Evolutionary conservation across 2,329 filamentous ascomycete genomes (phyloP).

Genomic region (Fusarium devonianum): DNA sequence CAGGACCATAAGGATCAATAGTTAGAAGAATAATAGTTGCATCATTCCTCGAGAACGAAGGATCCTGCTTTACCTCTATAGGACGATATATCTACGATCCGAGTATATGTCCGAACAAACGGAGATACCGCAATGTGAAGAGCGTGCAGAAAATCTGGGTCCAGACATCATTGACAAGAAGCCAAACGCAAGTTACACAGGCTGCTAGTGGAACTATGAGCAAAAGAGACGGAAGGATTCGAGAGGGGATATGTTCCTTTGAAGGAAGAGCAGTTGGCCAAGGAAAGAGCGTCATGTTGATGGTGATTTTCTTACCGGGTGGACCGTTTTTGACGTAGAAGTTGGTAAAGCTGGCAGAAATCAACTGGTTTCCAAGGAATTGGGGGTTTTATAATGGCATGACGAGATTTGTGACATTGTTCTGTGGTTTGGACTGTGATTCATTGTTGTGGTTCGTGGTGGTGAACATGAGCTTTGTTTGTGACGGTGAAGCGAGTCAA

Average conservation of each 20-base stretch:
- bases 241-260: not conserved
- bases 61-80: slow-evolving; percentile 34
- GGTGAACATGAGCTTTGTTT: no score
- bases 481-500: no score
- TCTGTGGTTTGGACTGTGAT: no score
- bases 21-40: slow-evolving; percentile 62
- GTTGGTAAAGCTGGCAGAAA: no score
- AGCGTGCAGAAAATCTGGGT: slow-evolving; percentile 30
- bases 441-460: no score
- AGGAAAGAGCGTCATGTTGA: not conserved
- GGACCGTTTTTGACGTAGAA: no score
- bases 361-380: no score
- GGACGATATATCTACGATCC: slow-evolving; percentile 52
- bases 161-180: slow-evolving; percentile 24
- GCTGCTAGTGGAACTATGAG: not conserved
- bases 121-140: slow-evolving; percentile 53
- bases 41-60: slow-evolving; percentile 47
- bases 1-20: slow-evolving; percentile 50
- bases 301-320: no score
- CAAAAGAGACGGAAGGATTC: slow-evolving; percentile 8
- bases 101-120: slow-evolving; percentile 53
- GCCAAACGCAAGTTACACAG: slow-evolving; percentile 22
- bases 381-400: no score
- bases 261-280: no score
- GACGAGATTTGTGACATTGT: no score